A percentile compares a stretch with the other conserved stretches of the same genome.
These are phyloP conservation scores for Russula brevipes DNA, from an alignment of 768 basidiomycete species.

Conservation along the genomic window DNA sequence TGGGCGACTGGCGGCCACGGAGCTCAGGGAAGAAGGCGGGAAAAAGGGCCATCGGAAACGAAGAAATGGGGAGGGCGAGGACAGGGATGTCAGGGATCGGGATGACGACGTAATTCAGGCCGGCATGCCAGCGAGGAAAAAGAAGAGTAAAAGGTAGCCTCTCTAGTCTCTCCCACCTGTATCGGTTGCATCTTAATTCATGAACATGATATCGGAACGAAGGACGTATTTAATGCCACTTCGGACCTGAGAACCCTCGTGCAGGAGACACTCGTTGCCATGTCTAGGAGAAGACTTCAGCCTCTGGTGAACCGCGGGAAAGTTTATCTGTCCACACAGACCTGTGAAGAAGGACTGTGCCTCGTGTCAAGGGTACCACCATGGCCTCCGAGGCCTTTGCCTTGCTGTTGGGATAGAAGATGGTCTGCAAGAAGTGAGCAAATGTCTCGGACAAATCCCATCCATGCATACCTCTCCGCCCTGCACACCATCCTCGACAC, in stretches of 20 bases:
- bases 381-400: conserved; percentile 47
- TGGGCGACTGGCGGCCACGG: conserved; percentile 63
- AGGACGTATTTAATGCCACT: conserved; percentile 66
- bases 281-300: conserved; percentile 41
- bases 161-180: neutral
- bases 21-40: conserved; percentile 70
- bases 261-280: conserved; percentile 65
- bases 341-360: conserved; percentile 65
- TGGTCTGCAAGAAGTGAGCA: conserved; percentile 41
- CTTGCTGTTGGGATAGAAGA: conserved; percentile 59
- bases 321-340: conserved; percentile 28
- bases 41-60: conserved; percentile 48
- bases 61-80: conserved; percentile 43
- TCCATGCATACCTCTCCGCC: conserved; percentile 54
- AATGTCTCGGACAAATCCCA: neutral
- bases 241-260: conserved; percentile 62
- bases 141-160: conserved; percentile 43
- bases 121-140: conserved; percentile 70
- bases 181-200: conserved; percentile 30
- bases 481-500: conserved; percentile 64
- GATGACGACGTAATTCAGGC: conserved; percentile 93
- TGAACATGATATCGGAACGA: conserved; percentile 69
- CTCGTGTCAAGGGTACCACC: conserved; percentile 50
- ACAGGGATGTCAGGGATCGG: conserved; percentile 74
- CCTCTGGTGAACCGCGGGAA: neutral